Evolutionary conservation across 768 basidiomycete species (phyloP).

Genomic region (Rhodotorula babjevae): DNA sequence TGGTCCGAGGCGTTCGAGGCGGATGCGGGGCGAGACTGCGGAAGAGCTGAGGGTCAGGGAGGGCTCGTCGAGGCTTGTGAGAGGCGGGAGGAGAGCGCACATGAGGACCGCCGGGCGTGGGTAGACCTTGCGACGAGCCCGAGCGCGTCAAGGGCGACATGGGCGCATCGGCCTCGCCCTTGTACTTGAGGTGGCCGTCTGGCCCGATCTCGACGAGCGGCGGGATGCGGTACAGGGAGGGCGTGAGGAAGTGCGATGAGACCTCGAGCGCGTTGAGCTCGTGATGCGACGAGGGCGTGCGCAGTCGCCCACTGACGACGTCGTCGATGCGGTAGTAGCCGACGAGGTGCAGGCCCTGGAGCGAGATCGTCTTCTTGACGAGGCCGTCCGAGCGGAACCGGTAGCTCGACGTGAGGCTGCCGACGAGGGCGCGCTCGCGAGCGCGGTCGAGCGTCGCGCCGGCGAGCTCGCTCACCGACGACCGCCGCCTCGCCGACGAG

Average conservation of each 20-base stretch:
- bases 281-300: constrained; percentile 78
- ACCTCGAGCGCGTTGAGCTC: constrained; percentile 78
- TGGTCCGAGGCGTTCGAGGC: background rate
- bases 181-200: constrained; percentile 75
- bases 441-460: constrained; percentile 22
- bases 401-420: constrained; percentile 85
- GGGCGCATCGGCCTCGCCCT: constrained; percentile 36
- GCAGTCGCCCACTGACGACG: constrained; percentile 78
- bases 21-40: background rate
- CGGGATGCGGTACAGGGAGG: constrained; percentile 83
- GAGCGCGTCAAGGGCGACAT: constrained; percentile 19
- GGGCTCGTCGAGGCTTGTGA: accelerated
- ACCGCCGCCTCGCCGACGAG: background rate
- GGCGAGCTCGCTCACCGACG: constrained; percentile 5
- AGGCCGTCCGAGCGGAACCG: constrained; percentile 89
- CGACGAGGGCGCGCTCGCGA: constrained; percentile 70
- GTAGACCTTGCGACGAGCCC: constrained; percentile 23
- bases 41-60: background rate
- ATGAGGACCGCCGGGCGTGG: constrained; percentile 8
- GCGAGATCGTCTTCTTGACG: constrained; percentile 89
- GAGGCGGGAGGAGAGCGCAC: background rate
- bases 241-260: constrained; percentile 78
- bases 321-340: constrained; percentile 93
- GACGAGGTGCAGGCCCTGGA: constrained; percentile 87
- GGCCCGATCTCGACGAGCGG: constrained; percentile 79